Conservation (phyloP, 2,329 filamentous ascomycete species). For the Beauveria pseudobassiana region DNA sequence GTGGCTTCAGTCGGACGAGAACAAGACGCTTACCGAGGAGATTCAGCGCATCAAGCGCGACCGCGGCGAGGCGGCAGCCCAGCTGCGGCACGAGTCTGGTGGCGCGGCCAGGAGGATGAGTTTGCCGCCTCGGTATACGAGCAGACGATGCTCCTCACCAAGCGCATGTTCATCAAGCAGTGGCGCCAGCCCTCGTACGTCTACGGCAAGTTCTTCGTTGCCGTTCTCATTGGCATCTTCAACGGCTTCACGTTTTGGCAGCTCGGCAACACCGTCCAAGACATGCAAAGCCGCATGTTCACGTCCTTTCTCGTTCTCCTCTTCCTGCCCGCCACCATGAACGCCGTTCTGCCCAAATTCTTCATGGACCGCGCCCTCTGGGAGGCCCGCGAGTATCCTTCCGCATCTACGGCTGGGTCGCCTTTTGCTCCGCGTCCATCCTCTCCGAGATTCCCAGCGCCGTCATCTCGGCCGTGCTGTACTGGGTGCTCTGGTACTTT, state of each 20-base stretch:
- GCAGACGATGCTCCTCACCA: conserved; percentile 60
- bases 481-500: conserved; percentile 73
- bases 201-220: conserved; percentile 68
- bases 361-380: conserved; percentile 65
- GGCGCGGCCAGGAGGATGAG: conserved; percentile 33
- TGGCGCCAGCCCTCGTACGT: conserved; percentile 72
- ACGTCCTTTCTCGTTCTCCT: conserved; percentile 58
- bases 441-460: conserved; percentile 66
- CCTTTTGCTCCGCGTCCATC: conserved; percentile 67
- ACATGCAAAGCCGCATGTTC: conserved; percentile 75
- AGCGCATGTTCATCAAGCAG: conserved; percentile 63
- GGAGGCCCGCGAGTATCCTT: conserved; percentile 66
- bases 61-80: conserved; percentile 14
- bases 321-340: conserved; percentile 64
- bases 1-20: conserved; percentile 60
- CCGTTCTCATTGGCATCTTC: conserved; percentile 66
- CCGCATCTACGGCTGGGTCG: conserved; percentile 72
- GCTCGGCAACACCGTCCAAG: conserved; percentile 55
- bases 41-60: conserved; percentile 51
- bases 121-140: conserved; percentile 58
- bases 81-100: conserved; percentile 19
- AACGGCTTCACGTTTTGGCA: conserved; percentile 74
- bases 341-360: conserved; percentile 70
- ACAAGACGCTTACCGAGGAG: conserved; percentile 50
- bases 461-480: conserved; percentile 56